Evolutionary conservation across 2,329 filamentous ascomycete genomes (phyloP).

Genomic region (Alternaria panax): DNA sequence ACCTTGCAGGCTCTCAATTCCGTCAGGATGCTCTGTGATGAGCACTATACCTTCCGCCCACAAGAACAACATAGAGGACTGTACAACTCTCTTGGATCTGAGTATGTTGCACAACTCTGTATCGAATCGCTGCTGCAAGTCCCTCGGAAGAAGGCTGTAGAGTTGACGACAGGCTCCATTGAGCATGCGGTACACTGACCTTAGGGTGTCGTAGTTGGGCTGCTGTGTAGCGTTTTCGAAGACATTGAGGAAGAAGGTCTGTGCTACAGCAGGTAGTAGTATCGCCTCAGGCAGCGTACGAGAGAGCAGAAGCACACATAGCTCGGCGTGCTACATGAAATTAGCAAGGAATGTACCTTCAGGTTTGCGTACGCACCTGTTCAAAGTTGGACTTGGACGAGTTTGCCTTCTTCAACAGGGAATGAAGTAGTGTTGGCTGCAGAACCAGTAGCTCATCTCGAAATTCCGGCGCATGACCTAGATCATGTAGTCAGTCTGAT

Average conservation of each 20-base stretch:
- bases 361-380: constrained; percentile 31
- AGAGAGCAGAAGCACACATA: constrained; percentile 46
- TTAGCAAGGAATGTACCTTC: constrained; percentile 3
- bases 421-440: constrained; percentile 42
- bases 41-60: constrained; percentile 46
- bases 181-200: constrained; percentile 43
- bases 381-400: constrained; percentile 40
- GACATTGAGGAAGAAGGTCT: constrained; percentile 43
- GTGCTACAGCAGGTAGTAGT: constrained; percentile 43
- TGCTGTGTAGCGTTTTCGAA: constrained; percentile 39
- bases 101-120: constrained; percentile 38
- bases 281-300: constrained; percentile 39
- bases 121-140: constrained; percentile 35
- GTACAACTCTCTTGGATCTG: constrained; percentile 26
- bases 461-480: constrained; percentile 44
- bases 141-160: constrained; percentile 31
- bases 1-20: constrained; percentile 3
- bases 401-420: constrained; percentile 44
- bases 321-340: constrained; percentile 30
- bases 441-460: constrained; percentile 39
- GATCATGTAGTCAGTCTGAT: constrained; percentile 24
- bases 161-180: constrained; percentile 48
- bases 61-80: constrained; percentile 39
- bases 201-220: constrained; percentile 35
- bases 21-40: constrained; percentile 33